phyloP scores from a whole-genome alignment of 768 basidiomycete species.

The Chlorophyllum brunneum region DNA sequence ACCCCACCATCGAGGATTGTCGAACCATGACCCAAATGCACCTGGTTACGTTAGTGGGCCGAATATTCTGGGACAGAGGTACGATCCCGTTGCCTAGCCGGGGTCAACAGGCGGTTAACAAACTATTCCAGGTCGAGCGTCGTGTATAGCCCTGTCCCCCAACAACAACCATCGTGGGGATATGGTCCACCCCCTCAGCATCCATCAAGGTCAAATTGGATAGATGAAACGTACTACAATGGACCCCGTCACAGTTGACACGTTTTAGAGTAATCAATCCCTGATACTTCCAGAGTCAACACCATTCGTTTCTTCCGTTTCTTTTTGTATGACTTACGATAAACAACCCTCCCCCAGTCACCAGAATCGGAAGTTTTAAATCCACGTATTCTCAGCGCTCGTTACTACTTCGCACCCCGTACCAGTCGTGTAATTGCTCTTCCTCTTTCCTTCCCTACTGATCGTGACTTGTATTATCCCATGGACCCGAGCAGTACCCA shows the following conservation, averaged over 20 bases:
- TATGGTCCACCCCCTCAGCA: background rate
- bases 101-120: slow-evolving; percentile 18
- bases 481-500: too few relatives aligned
- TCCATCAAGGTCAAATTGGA: slow-evolving; percentile 30
- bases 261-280: background rate
- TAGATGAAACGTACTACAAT: slow-evolving; percentile 42
- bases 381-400: too few relatives aligned
- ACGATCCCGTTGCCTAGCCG: slow-evolving; percentile 20
- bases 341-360: too few relatives aligned
- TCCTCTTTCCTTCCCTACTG: too few relatives aligned
- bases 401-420: too few relatives aligned
- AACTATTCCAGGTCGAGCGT: background rate
- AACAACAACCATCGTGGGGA: slow-evolving; percentile 1
- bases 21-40: slow-evolving; percentile 19
- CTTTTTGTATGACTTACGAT: background rate
- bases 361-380: too few relatives aligned
- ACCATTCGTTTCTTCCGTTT: background rate
- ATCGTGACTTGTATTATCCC: too few relatives aligned
- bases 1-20: slow-evolving; percentile 21
- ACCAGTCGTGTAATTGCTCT: too few relatives aligned
- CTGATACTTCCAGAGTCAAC: background rate
- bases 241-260: slow-evolving; percentile 20
- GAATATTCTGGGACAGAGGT: slow-evolving; percentile 9
- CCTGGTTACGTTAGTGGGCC: slow-evolving; percentile 14
- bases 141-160: slow-evolving; percentile 5